These are phyloP conservation scores for Pholiota conissans DNA, from an alignment of 768 basidiomycete genomes.

Conservation along the genomic window DNA sequence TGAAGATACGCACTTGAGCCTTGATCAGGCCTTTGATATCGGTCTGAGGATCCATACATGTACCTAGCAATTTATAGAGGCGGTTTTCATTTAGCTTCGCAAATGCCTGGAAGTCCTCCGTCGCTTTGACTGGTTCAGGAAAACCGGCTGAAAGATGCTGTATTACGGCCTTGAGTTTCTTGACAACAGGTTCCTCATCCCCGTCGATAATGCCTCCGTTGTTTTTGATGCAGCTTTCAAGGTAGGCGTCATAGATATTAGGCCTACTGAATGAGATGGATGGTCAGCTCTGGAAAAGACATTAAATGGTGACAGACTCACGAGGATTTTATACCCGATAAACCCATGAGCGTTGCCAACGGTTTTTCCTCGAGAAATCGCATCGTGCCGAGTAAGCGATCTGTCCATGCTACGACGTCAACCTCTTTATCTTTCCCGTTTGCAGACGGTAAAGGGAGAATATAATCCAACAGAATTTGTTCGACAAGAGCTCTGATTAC, in stretches of 20 bases:
- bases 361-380: slow-evolving; percentile 62
- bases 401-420: slow-evolving; percentile 86
- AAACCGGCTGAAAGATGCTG: slow-evolving; percentile 64
- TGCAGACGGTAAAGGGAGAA: slow-evolving; percentile 74
- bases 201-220: slow-evolving; percentile 93
- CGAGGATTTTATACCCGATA: slow-evolving; percentile 67
- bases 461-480: slow-evolving; percentile 65
- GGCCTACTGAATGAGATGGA: slow-evolving; percentile 51
- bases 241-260: slow-evolving; percentile 63
- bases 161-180: slow-evolving; percentile 53
- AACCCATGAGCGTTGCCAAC: slow-evolving; percentile 52
- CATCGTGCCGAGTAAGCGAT: slow-evolving; percentile 75
- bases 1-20: slow-evolving; percentile 54
- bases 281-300: slow-evolving; percentile 3
- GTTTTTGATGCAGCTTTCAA: slow-evolving; percentile 74
- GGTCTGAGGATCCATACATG: slow-evolving; percentile 79
- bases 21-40: slow-evolving; percentile 82
- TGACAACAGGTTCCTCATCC: slow-evolving; percentile 63
- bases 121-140: slow-evolving; percentile 70
- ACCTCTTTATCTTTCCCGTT: slow-evolving; percentile 51
- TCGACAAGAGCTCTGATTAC: slow-evolving; percentile 59
- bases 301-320: slow-evolving; percentile 34
- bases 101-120: slow-evolving; percentile 78
- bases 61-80: slow-evolving; percentile 82
- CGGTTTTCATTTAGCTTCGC: slow-evolving; percentile 86